A percentile compares a stretch with the other conserved stretches of the same genome.
Evolutionary conservation across 2,329 filamentous ascomycete genomes (phyloP).

Genomic region (Orbilia blumenaviensis): DNA sequence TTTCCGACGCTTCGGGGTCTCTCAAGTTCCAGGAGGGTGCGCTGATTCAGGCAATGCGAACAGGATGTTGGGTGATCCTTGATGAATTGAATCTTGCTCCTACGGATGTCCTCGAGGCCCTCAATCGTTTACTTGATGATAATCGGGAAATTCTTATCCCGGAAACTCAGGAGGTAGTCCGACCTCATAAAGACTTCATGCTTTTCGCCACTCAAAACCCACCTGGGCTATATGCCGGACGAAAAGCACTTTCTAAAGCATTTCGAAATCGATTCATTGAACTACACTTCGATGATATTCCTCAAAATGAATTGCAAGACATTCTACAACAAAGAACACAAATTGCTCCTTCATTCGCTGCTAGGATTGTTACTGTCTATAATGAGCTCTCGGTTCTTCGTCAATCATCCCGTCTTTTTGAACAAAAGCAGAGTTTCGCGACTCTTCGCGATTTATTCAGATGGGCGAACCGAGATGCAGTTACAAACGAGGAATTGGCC

Average conservation of each 20-base stretch:
- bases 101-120: constrained; percentile 92
- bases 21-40: constrained; percentile 92
- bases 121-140: constrained; percentile 94
- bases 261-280: constrained; percentile 98
- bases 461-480: constrained; percentile 87
- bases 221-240: constrained; percentile 90
- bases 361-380: constrained; percentile 90
- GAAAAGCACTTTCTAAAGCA: constrained; percentile 90
- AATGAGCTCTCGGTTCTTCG: constrained; percentile 87
- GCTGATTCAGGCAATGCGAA: constrained; percentile 87
- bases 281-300: constrained; percentile 97
- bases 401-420: constrained; percentile 89
- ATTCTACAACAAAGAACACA: constrained; percentile 89
- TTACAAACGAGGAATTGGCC: constrained; percentile 87
- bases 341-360: constrained; percentile 89
- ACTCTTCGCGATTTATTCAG: constrained; percentile 94
- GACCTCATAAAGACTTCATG: constrained; percentile 94
- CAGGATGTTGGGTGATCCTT: constrained; percentile 97
- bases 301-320: constrained; percentile 88
- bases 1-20: constrained; percentile 84
- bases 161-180: constrained; percentile 92
- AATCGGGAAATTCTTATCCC: constrained; percentile 95
- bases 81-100: constrained; percentile 97
- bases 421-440: constrained; percentile 96
- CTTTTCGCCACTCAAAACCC: constrained; percentile 98